Base-by-base conservation (phyloP, 768 basidiomycete genomes). In the Suillus weaverae region DNA sequence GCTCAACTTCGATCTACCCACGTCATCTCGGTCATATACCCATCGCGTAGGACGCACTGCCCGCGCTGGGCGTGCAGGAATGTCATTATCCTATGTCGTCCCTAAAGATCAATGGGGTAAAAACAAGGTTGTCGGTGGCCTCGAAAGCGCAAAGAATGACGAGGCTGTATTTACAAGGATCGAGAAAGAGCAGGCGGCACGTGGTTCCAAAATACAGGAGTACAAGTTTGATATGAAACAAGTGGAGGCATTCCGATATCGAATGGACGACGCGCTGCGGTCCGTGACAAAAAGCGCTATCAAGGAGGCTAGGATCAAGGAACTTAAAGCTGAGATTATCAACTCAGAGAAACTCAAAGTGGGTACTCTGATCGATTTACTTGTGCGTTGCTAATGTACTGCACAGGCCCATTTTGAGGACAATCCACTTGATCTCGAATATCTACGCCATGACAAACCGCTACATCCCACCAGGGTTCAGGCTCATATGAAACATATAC, bases 261-360 rank as follows among this genome's bases (percentile, higher is more conserved):
- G 97, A 56, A 98, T 98, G 97, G 94, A 97, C 73, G 97, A 99
- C 72, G 97, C 94, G 2, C 73, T 99, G 70, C 83, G 94, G 68
- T 86, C 89, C 54, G 95, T 97, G 11, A 99, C 97, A 62, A 84
- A 89, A 69, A 89, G 86, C 63, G 87, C 90, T 8, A 87, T 99
- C 66, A 86, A 89, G 68, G 97, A 99, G 76, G 97, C 97, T 2
- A 81, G 95, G 70, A 83, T 97, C 54, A 97, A 96, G 76, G 97
- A 99, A 76, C 79, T 99, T 70, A 95, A 97, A 77, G 79, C 88
- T 36, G 97, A 99, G 77, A 89, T 99, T 43, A 76, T 99, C 68
- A 96, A 97, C 74, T 96, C 94, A 50, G 95, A 97, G 71, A 98
- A 96, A 78, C 86, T 99, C 56, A 98, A 98, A 86, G 96, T 95